phyloP scores from a whole-genome alignment of 129 eudicot genomes.

The Smallanthus sonchifolius region DNA sequence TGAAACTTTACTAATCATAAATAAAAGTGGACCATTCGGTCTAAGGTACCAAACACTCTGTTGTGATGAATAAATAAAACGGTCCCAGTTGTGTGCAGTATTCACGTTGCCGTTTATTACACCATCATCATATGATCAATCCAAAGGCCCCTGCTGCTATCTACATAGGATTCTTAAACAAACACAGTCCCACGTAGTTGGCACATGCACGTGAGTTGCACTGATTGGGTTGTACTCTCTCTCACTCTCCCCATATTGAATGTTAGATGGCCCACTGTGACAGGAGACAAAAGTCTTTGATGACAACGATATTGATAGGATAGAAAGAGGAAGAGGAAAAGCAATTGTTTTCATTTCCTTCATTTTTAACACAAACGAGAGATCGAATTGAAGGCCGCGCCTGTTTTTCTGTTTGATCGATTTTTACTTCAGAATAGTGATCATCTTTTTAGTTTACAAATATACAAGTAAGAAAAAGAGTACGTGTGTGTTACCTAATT shows the following conservation, averaged over 20 bases:
- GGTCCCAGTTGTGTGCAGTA: slow-evolving; percentile 35
- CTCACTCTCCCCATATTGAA: not conserved
- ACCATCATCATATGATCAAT: slow-evolving; percentile 33
- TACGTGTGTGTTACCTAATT: too few relatives aligned
- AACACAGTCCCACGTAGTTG: slow-evolving; percentile 58
- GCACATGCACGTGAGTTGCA: slow-evolving; percentile 49
- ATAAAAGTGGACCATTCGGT: too few relatives aligned
- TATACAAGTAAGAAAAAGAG: too few relatives aligned
- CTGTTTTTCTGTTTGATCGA: too few relatives aligned
- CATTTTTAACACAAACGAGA: slow-evolving; percentile 11
- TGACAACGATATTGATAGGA: slow-evolving; percentile 31
- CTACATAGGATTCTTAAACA: slow-evolving; percentile 38
- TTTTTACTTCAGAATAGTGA: too few relatives aligned
- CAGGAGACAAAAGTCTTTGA: slow-evolving; percentile 58
- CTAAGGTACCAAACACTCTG: too few relatives aligned
- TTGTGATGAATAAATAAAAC: slow-evolving; percentile 21
- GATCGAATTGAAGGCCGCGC: too few relatives aligned
- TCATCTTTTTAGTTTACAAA: too few relatives aligned
- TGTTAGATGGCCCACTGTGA: slow-evolving; percentile 21
- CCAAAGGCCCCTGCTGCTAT: slow-evolving; percentile 9
- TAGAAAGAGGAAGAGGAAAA: not conserved
- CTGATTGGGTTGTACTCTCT: slow-evolving; percentile 33
- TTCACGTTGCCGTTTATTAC: slow-evolving; percentile 43
- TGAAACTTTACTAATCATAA: too few relatives aligned
- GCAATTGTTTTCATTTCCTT: too few relatives aligned